A percentile compares a stretch with the other conserved stretches of the same genome.
Conservation (phyloP, 495 filamentous ascomycete genomes). For the Amorphotheca resinae region DNA sequence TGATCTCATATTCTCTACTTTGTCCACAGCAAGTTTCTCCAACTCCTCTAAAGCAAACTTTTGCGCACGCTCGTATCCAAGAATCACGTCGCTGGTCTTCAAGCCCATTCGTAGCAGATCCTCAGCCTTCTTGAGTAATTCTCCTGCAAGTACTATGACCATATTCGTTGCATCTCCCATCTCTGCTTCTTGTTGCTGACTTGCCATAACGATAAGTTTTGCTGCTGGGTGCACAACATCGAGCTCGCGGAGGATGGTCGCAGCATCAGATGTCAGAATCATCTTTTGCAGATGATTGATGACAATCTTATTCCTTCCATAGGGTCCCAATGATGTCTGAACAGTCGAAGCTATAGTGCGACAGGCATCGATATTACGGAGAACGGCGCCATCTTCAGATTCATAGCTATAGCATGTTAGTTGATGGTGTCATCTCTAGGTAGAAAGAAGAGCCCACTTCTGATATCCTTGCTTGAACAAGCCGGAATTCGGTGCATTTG, state of each 20-base stretch:
- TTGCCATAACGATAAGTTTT: slow-evolving; percentile 97
- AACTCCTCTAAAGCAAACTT: slow-evolving; percentile 72
- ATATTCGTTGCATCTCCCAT: slow-evolving; percentile 98
- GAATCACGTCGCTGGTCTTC: slow-evolving; percentile 92
- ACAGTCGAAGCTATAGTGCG: slow-evolving; percentile 91
- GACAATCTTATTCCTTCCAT: slow-evolving; percentile 98
- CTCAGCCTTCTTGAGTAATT: slow-evolving; percentile 94
- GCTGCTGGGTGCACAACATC: slow-evolving; percentile 98
- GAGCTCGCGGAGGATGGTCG: slow-evolving; percentile 91
- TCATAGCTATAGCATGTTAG: slow-evolving; percentile 57
- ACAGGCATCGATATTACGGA: slow-evolving; percentile 98
- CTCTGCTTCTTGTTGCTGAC: slow-evolving; percentile 96
- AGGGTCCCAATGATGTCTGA: slow-evolving; percentile 91
- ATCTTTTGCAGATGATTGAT: slow-evolving; percentile 99
- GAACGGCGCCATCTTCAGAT: slow-evolving; percentile 94
- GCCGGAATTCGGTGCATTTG: slow-evolving; percentile 78
- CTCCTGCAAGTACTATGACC: slow-evolving; percentile 91
- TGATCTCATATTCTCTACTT: slow-evolving; percentile 70
- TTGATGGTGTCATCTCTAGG: slow-evolving; percentile 9
- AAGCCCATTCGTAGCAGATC: slow-evolving; percentile 89
- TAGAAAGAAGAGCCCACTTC: slow-evolving; percentile 46
- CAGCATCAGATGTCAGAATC: slow-evolving; percentile 96
- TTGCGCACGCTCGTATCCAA: slow-evolving; percentile 90
- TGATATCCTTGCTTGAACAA: slow-evolving; percentile 97
- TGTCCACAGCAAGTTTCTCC: slow-evolving; percentile 84